phyloP scores from a whole-genome alignment of 306 rosid species.

The Citrullus mucosospermus region DNA sequence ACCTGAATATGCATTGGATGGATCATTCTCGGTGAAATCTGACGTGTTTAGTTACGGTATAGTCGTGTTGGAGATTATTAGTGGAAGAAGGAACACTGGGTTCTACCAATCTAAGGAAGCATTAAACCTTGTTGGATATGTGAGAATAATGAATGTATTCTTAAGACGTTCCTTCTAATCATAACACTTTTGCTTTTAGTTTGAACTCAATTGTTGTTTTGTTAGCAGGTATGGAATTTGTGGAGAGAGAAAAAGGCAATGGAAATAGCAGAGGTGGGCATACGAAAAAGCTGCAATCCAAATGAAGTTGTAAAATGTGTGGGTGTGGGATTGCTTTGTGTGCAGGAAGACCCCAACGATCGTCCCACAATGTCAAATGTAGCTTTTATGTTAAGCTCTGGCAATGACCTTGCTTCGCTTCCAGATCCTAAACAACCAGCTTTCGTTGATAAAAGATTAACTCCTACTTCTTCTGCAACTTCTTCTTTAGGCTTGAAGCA shows the following conservation, averaged over 20 bases:
- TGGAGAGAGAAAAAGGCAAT: conserved; percentile 14
- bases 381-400: conserved; percentile 2
- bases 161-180: too few species aligned
- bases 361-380: conserved; percentile 12
- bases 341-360: conserved; percentile 3
- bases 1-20: conserved; percentile 10
- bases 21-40: background rate
- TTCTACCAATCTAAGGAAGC: background rate
- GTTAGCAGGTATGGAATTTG: conserved; percentile 3
- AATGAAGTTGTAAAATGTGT: conserved; percentile 6
- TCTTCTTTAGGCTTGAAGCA: background rate
- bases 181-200: background rate
- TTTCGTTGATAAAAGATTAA: background rate
- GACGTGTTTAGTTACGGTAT: conserved; percentile 16
- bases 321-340: conserved; percentile 9
- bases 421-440: conserved; percentile 8
- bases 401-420: background rate
- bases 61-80: conserved; percentile 7
- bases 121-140: background rate
- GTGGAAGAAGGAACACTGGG: conserved; percentile 12
- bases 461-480: background rate
- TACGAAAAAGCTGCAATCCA: background rate
- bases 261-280: conserved; percentile 11
- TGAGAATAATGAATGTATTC: background rate
- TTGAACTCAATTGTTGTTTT: background rate